Conservation (phyloP, 441 rosid genomes). For the Arabidopsis hybrid region DNA sequence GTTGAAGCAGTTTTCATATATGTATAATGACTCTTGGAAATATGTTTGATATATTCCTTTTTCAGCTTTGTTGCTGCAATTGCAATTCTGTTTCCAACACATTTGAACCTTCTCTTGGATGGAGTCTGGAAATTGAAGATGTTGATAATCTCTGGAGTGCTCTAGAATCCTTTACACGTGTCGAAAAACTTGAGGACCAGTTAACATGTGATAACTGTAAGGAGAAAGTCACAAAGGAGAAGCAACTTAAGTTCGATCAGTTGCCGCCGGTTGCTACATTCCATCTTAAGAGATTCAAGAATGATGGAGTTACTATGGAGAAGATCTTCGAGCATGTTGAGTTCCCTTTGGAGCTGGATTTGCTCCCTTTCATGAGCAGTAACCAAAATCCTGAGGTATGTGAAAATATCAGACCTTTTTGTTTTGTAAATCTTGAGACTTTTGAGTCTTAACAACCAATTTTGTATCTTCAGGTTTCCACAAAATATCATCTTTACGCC, state of each 20-base stretch:
- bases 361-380: constrained; percentile 59
- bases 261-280: constrained; percentile 71
- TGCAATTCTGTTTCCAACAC: constrained; percentile 64
- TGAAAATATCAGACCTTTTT: constrained; percentile 12
- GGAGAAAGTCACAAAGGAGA: constrained; percentile 65
- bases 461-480: constrained; percentile 49
- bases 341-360: constrained; percentile 79
- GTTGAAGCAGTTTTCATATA: neutral
- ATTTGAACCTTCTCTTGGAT: constrained; percentile 63
- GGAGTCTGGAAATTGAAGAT: constrained; percentile 81
- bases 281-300: constrained; percentile 89
- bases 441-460: neutral
- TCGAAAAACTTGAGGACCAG: constrained; percentile 72
- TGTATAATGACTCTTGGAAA: neutral
- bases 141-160: constrained; percentile 62
- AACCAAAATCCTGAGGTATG: constrained; percentile 52
- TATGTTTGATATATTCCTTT: constrained; percentile 13
- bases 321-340: constrained; percentile 73
- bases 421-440: constrained; percentile 11
- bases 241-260: constrained; percentile 74
- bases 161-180: constrained; percentile 73
- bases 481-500: constrained; percentile 73
- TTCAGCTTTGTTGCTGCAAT: constrained; percentile 73
- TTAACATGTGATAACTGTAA: constrained; percentile 73
- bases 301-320: constrained; percentile 62